Evolutionary conservation across 805 yeast genomes (phyloP).

Genomic region (Candida tammaniensis): DNA sequence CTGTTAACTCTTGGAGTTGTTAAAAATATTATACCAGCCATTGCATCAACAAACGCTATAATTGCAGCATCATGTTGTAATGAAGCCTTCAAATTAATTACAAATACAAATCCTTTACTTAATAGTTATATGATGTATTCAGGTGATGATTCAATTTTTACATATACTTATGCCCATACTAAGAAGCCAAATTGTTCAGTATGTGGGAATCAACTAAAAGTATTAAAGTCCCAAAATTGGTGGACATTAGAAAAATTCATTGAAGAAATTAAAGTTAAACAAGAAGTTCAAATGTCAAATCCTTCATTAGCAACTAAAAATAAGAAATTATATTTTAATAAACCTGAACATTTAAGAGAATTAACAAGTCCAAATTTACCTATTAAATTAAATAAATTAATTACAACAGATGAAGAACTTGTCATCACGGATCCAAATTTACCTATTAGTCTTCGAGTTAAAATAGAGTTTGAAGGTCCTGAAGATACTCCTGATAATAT

Average conservation of each 20-base stretch:
- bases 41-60: slow-evolving; percentile 90
- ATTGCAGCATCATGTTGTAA: slow-evolving; percentile 87
- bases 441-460: slow-evolving; percentile 40
- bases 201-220: slow-evolving; percentile 52
- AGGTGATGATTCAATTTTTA: slow-evolving; percentile 77
- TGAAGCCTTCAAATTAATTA: slow-evolving; percentile 77
- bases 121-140: slow-evolving; percentile 84
- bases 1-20: slow-evolving; percentile 80
- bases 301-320: slow-evolving; percentile 48
- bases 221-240: slow-evolving; percentile 23
- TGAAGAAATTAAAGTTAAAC: slow-evolving; percentile 32
- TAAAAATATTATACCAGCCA: slow-evolving; percentile 89
- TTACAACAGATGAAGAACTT: slow-evolving; percentile 46
- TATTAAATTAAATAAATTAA: slow-evolving; percentile 30
- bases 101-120: slow-evolving; percentile 63
- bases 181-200: slow-evolving; percentile 67
- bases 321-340: slow-evolving; percentile 42
- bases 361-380: slow-evolving; percentile 44
- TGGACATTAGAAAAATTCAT: slow-evolving; percentile 43
- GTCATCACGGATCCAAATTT: slow-evolving; percentile 51
- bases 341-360: slow-evolving; percentile 46
- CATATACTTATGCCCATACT: slow-evolving; percentile 66
- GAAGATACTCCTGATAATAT: slow-evolving; percentile 20
- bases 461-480: slow-evolving; percentile 23
- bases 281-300: slow-evolving; percentile 28